phyloP scores from a whole-genome alignment of 257 asterid genomes.

The Petrea volubilis region DNA sequence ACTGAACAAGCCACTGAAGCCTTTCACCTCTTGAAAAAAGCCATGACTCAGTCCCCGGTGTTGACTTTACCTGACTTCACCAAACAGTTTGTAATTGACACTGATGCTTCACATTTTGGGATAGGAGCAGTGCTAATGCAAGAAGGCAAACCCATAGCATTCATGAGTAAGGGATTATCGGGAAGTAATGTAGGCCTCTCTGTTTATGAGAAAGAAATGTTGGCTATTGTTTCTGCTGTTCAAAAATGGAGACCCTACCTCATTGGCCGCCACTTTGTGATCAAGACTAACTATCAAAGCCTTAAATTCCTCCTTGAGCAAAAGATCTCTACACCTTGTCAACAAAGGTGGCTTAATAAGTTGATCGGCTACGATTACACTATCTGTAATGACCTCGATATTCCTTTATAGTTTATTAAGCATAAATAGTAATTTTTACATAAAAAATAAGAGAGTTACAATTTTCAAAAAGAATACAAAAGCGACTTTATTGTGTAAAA shows the following conservation, averaged over 20 bases:
- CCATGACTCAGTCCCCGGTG: not conserved
- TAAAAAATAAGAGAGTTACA: too few species aligned
- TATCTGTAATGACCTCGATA: too few species aligned
- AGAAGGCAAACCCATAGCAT: not conserved
- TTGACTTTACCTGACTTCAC: not conserved
- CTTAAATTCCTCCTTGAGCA: not conserved
- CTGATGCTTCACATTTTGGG: not conserved
- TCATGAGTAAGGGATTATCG: not conserved
- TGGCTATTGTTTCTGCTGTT: not conserved
- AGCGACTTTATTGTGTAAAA: too few species aligned
- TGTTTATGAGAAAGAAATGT: not conserved
- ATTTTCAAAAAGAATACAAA: too few species aligned
- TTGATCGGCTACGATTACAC: not conserved
- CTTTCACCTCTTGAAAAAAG: not conserved
- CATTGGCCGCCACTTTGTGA: too few species aligned
- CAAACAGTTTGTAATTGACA: not conserved
- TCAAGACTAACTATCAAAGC: not conserved
- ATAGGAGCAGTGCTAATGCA: not conserved
- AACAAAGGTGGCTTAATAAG: too few species aligned
- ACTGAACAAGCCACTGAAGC: not conserved
- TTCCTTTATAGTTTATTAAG: too few species aligned
- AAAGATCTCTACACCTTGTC: not conserved
- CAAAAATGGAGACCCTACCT: not conserved
- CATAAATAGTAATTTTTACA: too few species aligned
- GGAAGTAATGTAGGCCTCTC: not conserved